Evolutionary conservation across 2,329 filamentous ascomycete species (phyloP), one percentile per base, ranked within the genome.

Genomic region (Aspergillus melleus): DNA sequence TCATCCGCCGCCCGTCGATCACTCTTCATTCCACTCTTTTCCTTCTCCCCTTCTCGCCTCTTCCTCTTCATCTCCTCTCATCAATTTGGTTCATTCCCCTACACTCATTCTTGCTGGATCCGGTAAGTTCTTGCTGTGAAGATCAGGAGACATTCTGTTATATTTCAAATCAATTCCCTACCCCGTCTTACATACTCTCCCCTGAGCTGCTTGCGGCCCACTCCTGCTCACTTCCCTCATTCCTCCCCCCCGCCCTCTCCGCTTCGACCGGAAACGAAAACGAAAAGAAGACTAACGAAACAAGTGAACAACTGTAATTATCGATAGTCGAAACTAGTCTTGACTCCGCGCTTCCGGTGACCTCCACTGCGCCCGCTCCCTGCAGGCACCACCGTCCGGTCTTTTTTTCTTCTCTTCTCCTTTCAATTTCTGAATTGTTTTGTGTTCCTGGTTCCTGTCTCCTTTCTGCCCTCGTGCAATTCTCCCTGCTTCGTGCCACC

Each of bases 271-370:
- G 19, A 53, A 49, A 49, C 53, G 24, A 52, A 53, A 22, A 49
- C n/a, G 16, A 29, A 46, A 12, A 42, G 44, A 54, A n/a, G 29
- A 12, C 42, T 44, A 49, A 14, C 16, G 36, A 42, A 14, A 42
- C 36, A 16, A 42, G 14, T 6, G 36, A 54, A 55, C 52, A 47
- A 58, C 46, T 52, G 46, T 24, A 16, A 30, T 29, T 9, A 29
- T 16, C 57, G 20, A 62, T 52, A 58, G 54, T 44, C 39, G 42
- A 16, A 16, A 51, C 56, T 61, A 55, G 58, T 26, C 42, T 19
- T 12, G 20, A 20, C 52, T 54, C 54, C 50, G 55, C 59, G 52
- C 54, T 58, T 61, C 60, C 53, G 53, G 50, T 49, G 47, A 19
- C 52, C 53, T 61, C 55, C 57, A 58, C 53, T 14, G 30, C 36